Evolutionary conservation across 768 basidiomycete species (phyloP).

Genomic region (Boletellus emodensis): DNA sequence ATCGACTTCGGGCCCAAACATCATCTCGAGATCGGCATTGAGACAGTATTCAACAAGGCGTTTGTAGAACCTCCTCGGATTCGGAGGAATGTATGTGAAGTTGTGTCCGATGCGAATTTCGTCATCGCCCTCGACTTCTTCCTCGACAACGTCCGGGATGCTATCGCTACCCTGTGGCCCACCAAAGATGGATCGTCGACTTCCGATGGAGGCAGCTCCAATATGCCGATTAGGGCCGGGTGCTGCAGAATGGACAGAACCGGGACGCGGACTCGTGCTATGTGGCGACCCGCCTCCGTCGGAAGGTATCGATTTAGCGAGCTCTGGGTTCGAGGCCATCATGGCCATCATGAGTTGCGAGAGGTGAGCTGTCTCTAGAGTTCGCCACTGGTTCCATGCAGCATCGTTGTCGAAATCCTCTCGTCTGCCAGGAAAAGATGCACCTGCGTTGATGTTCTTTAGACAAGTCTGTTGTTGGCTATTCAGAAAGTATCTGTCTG

Average conservation of each 20-base stretch:
- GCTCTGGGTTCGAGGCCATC: constrained; percentile 80
- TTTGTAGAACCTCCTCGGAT: constrained; percentile 81
- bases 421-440: constrained; percentile 77
- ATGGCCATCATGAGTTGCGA: constrained; percentile 87
- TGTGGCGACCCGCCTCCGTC: constrained; percentile 32
- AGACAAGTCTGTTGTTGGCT: constrained; percentile 57
- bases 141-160: constrained; percentile 33
- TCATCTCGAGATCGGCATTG: constrained; percentile 78
- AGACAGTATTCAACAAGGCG: constrained; percentile 82
- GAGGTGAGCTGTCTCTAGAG: constrained; percentile 75
- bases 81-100: constrained; percentile 90
- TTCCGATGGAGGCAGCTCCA: constrained; percentile 64
- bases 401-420: constrained; percentile 83
- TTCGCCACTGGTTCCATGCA: constrained; percentile 82
- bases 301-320: constrained; percentile 72
- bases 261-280: constrained; percentile 44
- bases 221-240: constrained; percentile 41
- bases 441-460: constrained; percentile 85
- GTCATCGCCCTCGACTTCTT: constrained; percentile 55
- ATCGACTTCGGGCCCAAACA: constrained; percentile 88
- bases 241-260: constrained; percentile 52
- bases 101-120: constrained; percentile 68
- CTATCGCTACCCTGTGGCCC: constrained; percentile 28
- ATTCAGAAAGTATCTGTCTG: constrained; percentile 2
- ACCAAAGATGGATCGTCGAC: constrained; percentile 56